Percentiles rank a stretch among this genome's conserved stretches.
Conservation (phyloP, 805 yeast species). For the Ogataea glucozyma region DNA sequence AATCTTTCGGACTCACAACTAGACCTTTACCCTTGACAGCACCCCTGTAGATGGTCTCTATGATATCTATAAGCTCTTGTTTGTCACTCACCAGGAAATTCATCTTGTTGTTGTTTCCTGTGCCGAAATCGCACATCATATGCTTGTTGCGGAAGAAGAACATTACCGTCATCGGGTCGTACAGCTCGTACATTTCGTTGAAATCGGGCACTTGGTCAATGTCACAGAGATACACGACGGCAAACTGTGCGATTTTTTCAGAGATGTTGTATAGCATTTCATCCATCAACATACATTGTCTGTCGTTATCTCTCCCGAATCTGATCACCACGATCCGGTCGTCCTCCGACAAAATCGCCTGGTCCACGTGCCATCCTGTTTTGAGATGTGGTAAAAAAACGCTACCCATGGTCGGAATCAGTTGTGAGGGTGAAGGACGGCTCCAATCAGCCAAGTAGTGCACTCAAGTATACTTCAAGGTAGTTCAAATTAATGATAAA, state of each 20-base stretch:
- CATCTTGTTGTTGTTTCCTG: slow-evolving; percentile 94
- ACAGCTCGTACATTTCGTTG: slow-evolving; percentile 84
- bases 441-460: neutral
- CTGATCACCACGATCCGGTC: slow-evolving; percentile 85
- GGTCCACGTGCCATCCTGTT: slow-evolving; percentile 97
- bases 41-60: slow-evolving; percentile 88
- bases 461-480: too few relatives aligned
- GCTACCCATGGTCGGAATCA: slow-evolving; percentile 60
- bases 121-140: slow-evolving; percentile 98
- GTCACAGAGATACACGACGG: slow-evolving; percentile 85
- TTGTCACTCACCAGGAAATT: slow-evolving; percentile 76
- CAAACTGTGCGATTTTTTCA: slow-evolving; percentile 84
- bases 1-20: slow-evolving; percentile 80
- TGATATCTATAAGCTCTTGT: slow-evolving; percentile 87
- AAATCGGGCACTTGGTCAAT: slow-evolving; percentile 88
- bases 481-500: neutral
- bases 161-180: slow-evolving; percentile 91
- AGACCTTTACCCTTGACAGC: slow-evolving; percentile 92
- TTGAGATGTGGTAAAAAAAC: slow-evolving; percentile 77
- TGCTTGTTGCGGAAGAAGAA: slow-evolving; percentile 90
- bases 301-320: slow-evolving; percentile 78
- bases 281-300: slow-evolving; percentile 88
- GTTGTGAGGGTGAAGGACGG: neutral
- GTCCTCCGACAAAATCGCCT: slow-evolving; percentile 89
- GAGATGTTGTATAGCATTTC: slow-evolving; percentile 78